Percentiles rank a stretch among this genome's conserved stretches.
Evolutionary conservation across 2,329 filamentous ascomycete species (phyloP).

Genomic region (Colletotrichum incanum): DNA sequence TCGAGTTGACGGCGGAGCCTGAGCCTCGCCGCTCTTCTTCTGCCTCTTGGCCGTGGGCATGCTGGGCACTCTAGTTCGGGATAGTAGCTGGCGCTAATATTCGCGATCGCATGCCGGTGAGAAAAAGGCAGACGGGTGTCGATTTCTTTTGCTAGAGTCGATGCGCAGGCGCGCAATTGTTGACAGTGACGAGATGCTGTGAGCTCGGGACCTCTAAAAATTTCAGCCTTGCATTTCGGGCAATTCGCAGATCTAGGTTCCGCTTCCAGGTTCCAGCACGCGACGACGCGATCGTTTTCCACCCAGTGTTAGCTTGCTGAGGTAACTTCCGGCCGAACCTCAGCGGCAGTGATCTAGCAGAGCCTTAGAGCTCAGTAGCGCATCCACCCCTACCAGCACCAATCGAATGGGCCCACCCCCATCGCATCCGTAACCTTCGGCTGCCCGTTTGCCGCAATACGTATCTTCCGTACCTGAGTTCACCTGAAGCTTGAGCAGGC

Average conservation of each 20-base stretch:
- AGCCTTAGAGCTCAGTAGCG: too few relatives aligned
- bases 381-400: not conserved
- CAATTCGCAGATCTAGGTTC: slow-evolving; percentile 15
- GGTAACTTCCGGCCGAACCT: not conserved
- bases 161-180: slow-evolving; percentile 42
- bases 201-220: slow-evolving; percentile 45
- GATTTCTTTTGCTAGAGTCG: slow-evolving; percentile 49
- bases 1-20: slow-evolving; percentile 49
- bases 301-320: slow-evolving; percentile 5
- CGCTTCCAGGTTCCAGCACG: slow-evolving; percentile 15
- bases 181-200: slow-evolving; percentile 33
- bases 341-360: too few relatives aligned
- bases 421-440: not conserved
- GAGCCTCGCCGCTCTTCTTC: slow-evolving; percentile 66
- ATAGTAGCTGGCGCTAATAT: not conserved
- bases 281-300: slow-evolving; percentile 26
- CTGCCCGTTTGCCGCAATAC: slow-evolving; percentile 9
- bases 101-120: slow-evolving; percentile 31
- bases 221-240: slow-evolving; percentile 54
- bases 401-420: not conserved
- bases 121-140: not conserved
- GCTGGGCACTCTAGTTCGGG: slow-evolving; percentile 40
- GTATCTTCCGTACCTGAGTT: not conserved
- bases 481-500: slow-evolving; percentile 16
- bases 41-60: slow-evolving; percentile 75